Evolutionary conservation across 2,329 filamentous ascomycete species (phyloP).

Genomic region (Claviceps capensis): DNA sequence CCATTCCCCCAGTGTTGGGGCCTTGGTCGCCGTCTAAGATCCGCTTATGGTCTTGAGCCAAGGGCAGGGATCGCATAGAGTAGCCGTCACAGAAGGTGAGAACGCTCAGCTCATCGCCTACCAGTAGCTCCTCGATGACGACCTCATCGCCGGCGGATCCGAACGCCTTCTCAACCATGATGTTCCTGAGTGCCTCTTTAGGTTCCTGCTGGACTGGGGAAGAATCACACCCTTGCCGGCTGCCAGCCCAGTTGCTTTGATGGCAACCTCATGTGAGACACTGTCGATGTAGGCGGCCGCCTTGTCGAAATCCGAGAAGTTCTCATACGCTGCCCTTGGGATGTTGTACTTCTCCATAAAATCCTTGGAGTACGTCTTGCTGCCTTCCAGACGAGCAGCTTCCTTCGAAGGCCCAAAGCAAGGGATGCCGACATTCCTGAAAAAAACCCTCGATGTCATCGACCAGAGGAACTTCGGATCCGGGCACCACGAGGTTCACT

Average conservation of each 20-base stretch:
- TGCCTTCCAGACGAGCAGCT: conserved; percentile 84
- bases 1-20: conserved; percentile 95
- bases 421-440: conserved; percentile 57
- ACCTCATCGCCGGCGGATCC: conserved; percentile 78
- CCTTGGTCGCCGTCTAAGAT: conserved; percentile 83
- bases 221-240: conserved; percentile 95
- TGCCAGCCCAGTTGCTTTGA: conserved; percentile 86
- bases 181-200: conserved; percentile 65
- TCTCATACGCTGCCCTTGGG: conserved; percentile 81
- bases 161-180: conserved; percentile 83
- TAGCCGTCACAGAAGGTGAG: conserved; percentile 85
- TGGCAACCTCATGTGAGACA: conserved; percentile 63
- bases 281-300: conserved; percentile 62
- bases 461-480: conserved; percentile 83
- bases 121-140: conserved; percentile 87
- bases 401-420: conserved; percentile 77
- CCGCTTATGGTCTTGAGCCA: conserved; percentile 93
- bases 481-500: conserved; percentile 75
- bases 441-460: conserved; percentile 76
- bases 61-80: conserved; percentile 68
- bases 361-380: conserved; percentile 94
- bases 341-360: conserved; percentile 90
- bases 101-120: conserved; percentile 85
- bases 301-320: conserved; percentile 65
- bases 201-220: conserved; percentile 69